Evolutionary conservation across 495 filamentous ascomycete genomes (phyloP).

Genomic region (Astrothelium macrocarpum): DNA sequence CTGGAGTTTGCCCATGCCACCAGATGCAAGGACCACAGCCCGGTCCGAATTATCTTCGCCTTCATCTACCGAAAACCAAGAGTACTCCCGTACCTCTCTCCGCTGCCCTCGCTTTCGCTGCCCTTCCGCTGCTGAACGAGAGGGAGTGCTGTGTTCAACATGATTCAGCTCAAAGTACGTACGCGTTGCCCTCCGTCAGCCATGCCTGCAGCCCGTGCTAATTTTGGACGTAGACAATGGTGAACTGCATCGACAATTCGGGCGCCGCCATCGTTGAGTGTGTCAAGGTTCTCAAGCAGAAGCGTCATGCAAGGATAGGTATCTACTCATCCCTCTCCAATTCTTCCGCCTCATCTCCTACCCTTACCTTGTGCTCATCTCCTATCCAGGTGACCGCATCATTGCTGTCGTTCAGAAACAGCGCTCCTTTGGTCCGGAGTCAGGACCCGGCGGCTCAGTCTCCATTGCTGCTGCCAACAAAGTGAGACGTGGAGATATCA

Average conservation of each 20-base stretch:
- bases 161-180: slow-evolving; percentile 96
- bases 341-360: neutral
- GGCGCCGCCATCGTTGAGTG: slow-evolving; percentile 97
- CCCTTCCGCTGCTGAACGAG: too few relatives aligned
- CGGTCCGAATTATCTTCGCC: neutral
- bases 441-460: slow-evolving; percentile 43
- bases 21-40: neutral
- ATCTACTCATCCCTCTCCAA: slow-evolving; percentile 25
- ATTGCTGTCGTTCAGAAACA: slow-evolving; percentile 97
- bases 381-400: slow-evolving; percentile 73
- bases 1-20: neutral
- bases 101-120: too few relatives aligned
- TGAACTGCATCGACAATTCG: slow-evolving; percentile 99
- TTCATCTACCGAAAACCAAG: too few relatives aligned
- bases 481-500: slow-evolving; percentile 91
- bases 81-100: too few relatives aligned
- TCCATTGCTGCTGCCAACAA: slow-evolving; percentile 66
- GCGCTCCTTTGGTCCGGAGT: slow-evolving; percentile 62
- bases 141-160: too few relatives aligned
- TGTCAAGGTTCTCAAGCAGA: slow-evolving; percentile 82
- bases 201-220: slow-evolving; percentile 2
- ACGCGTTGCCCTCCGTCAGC: neutral
- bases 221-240: slow-evolving; percentile 61
- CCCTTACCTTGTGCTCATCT: slow-evolving; percentile 6
- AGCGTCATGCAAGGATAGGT: slow-evolving; percentile 86